phyloP scores from a whole-genome alignment of 805 yeast species.

The Torulaspora indica region DNA sequence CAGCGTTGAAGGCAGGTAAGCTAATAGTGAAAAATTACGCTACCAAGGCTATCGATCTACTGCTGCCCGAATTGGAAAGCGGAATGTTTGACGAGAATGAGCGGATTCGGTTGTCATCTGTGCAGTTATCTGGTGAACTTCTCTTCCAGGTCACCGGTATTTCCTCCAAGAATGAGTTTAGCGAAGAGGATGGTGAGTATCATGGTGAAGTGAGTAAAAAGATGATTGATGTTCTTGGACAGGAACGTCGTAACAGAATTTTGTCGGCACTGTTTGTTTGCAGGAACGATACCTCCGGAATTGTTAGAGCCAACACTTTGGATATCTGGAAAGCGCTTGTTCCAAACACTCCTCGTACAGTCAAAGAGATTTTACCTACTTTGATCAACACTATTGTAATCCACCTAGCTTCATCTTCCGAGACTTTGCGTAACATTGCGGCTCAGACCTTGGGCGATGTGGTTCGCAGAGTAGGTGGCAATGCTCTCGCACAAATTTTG shows the following conservation, averaged over 20 bases:
- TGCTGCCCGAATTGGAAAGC: slow-evolving; percentile 87
- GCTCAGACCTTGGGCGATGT: slow-evolving; percentile 92
- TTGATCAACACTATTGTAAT: slow-evolving; percentile 75
- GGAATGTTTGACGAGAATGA: slow-evolving; percentile 80
- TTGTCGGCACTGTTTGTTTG: slow-evolving; percentile 85
- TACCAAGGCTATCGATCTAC: slow-evolving; percentile 81
- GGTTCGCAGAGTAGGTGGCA: slow-evolving; percentile 88
- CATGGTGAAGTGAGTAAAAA: slow-evolving; percentile 53
- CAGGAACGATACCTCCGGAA: slow-evolving; percentile 84
- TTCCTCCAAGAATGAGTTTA: slow-evolving; percentile 65
- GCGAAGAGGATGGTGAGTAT: slow-evolving; percentile 42
- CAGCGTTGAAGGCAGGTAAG: slow-evolving; percentile 88
- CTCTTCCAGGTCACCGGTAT: slow-evolving; percentile 92
- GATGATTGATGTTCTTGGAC: slow-evolving; percentile 75
- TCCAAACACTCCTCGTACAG: slow-evolving; percentile 90
- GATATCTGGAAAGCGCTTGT: slow-evolving; percentile 97
- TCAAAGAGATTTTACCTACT: slow-evolving; percentile 84
- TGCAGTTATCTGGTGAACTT: slow-evolving; percentile 91
- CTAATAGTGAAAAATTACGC: slow-evolving; percentile 89
- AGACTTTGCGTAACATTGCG: slow-evolving; percentile 75
- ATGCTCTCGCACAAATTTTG: slow-evolving; percentile 74
- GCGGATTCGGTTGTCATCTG: slow-evolving; percentile 88
- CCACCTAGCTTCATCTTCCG: slow-evolving; percentile 78
- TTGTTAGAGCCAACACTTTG: slow-evolving; percentile 82
- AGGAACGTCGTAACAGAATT: slow-evolving; percentile 81